These are phyloP conservation scores for Pseudocercospora pini-densiflorae DNA, from an alignment of 2,329 filamentous ascomycete genomes.

Conservation along the genomic window DNA sequence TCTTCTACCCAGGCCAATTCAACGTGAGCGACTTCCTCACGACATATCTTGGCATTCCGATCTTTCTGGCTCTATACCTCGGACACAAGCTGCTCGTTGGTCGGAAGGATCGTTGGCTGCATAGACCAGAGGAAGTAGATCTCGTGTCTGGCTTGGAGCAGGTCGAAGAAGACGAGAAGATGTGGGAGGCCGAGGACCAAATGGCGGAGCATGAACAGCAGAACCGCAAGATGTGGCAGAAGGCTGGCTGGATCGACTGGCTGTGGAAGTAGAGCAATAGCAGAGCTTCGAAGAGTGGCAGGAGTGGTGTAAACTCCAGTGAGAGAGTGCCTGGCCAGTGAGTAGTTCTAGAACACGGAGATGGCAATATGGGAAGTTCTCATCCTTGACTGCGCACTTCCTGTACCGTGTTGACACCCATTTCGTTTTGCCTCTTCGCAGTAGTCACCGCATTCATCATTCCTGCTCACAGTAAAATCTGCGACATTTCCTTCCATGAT, in stretches of 20 bases:
- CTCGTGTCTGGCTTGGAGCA: neutral
- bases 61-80: constrained; percentile 45
- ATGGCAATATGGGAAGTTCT: neutral
- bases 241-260: neutral
- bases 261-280: neutral
- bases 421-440: no score
- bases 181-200: neutral
- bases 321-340: neutral
- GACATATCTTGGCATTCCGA: constrained; percentile 57
- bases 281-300: no score
- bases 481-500: neutral
- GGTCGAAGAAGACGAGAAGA: neutral
- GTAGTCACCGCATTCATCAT: no score
- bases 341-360: neutral
- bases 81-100: neutral
- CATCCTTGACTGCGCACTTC: neutral
- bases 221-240: neutral
- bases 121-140: neutral
- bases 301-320: no score
- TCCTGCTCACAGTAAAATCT: neutral
- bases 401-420: neutral
- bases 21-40: constrained; percentile 35
- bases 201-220: neutral
- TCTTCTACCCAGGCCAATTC: neutral
- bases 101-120: neutral